phyloP scores from a whole-genome alignment of 106 monocot genomes.

The Dioscorea alata region DNA sequence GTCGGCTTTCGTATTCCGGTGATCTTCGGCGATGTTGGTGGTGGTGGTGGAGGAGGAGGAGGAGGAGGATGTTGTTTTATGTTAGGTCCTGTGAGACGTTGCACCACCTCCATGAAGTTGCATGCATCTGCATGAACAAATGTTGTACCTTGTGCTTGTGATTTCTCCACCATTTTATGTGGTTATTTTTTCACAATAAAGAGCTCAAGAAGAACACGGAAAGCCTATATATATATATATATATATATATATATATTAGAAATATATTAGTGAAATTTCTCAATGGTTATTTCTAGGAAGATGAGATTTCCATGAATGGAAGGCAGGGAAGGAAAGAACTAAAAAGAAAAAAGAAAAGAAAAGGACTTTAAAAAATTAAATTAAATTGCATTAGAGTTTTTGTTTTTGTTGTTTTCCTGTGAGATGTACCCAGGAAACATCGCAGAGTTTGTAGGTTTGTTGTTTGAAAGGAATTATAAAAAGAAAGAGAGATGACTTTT shows the following conservation, averaged over 20 bases:
- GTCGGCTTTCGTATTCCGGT: conserved; percentile 10
- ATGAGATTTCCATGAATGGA: no score
- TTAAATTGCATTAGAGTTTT: no score
- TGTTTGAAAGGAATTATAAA: no score
- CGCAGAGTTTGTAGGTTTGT: no score
- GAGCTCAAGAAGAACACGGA: background rate
- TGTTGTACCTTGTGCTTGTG: conserved; percentile 17
- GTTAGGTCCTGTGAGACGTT: conserved; percentile 47
- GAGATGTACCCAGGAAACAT: no score
- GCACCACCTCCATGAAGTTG: conserved; percentile 53
- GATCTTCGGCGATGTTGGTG: background rate
- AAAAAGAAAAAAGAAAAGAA: no score
- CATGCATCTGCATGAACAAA: conserved; percentile 39
- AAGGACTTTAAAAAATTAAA: no score
- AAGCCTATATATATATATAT: background rate
- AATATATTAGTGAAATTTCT: no score
- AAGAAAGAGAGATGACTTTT: no score
- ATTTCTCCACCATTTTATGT: conserved; percentile 9
- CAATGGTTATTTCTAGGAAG: background rate
- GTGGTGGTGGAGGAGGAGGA: conserved; percentile 4
- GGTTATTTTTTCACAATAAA: background rate
- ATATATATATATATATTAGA: background rate
- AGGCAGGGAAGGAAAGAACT: no score
- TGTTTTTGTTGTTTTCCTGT: no score
- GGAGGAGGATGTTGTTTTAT: background rate